Base-by-base conservation (phyloP, 169 alveolate genomes). In the Babesia ovis region DNA sequence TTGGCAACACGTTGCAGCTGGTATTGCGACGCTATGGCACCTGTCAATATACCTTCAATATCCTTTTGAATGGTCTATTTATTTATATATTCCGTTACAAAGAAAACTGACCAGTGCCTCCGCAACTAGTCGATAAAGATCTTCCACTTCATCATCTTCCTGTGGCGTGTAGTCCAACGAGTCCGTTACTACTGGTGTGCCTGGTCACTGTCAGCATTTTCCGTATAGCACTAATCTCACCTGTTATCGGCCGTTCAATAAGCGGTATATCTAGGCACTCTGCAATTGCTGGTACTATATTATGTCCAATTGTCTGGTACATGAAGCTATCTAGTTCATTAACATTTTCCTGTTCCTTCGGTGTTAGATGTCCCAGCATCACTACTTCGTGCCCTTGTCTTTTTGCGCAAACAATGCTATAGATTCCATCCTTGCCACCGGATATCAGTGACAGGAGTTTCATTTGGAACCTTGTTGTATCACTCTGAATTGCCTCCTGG, bases 11-110 rank as follows among this genome's bases (percentile, higher is more conserved):
- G 93, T 60, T 90, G 89, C 70, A 97, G 94, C 81, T 97, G 98
- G 76, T 96, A 98, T 56, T 94, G 95, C 16, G 99, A 96, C 70
- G 94, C 91, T n/a, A 97, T 96, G 39, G 99, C 99, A 4, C 99
- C 99, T 62, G 97, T 91, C 34, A 95, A 85, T 23, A 97, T 96
- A 18, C 96, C 98, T 39, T 93, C 84, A 25, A 96, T 85, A 29
- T 91, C 93, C 25, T 97, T 97, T 59, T 85, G 89, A 46, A 58
- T 68, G 46, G 62, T 76, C 68, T 91, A 89, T 5, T 90, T n/a
- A n/a, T 6, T 27, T 6, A 16, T 61, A 55, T 56, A 48, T 22
- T 32, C 45, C 16, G 31, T n/a, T 20, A 31, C 11, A 16, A 51
- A 2, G 8, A 22, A 16, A 75, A 68, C 25, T 37, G n/a, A 87